Base-by-base conservation (phyloP, 2,329 filamentous ascomycete species). In the Fusarium longipes region DNA sequence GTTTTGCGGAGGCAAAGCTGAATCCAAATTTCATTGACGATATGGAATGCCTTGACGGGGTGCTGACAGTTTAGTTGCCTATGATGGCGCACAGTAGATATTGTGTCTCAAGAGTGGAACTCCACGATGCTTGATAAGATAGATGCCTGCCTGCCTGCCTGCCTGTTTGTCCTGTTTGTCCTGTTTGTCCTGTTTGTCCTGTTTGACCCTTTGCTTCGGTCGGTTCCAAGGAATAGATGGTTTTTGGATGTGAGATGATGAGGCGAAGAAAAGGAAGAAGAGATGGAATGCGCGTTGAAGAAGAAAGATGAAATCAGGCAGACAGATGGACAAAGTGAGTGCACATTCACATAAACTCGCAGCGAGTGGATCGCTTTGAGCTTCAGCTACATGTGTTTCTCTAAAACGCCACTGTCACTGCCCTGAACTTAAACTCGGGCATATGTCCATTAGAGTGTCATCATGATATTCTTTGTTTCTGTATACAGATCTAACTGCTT, bases 321-420 rank as follows among this genome's bases (percentile, higher is more conserved):
- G 45, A n/a, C 32, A 48, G 30, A 18, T 11, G 29, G 11, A 29
- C 14, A n/a, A 29, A 47, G 29, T 14, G 43, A 33, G 20, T 50
- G 40, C 29, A 35, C 45, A 38, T 63, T 63, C 44, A 58, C 51
- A 48, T 49, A 36, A 38, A 51, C 30, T 35, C 20, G 12, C 25
- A 24, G 22, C 48, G n/a, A n/a, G 59, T 68, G 59, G 64, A 65
- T 60, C 53, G 35, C 40, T 51, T 45, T 59, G 59, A 67, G 53
- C 63, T 55, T 64, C 33, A 48, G 35, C 42, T 51, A 32, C 39
- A 39, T 62, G 32, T 38, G 33, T 63, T 30, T 42, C 58, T 57
- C 52, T 47, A 47, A 30, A 38, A 45, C 59, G 43, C 47, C 40
- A 53, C 39, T 59, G 27, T 24, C 8, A 15, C 32, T 35, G n/a